These are phyloP conservation scores for Melaleuca quinquenervia DNA, from an alignment of 345 rosid genomes.

Conservation along the genomic window DNA sequence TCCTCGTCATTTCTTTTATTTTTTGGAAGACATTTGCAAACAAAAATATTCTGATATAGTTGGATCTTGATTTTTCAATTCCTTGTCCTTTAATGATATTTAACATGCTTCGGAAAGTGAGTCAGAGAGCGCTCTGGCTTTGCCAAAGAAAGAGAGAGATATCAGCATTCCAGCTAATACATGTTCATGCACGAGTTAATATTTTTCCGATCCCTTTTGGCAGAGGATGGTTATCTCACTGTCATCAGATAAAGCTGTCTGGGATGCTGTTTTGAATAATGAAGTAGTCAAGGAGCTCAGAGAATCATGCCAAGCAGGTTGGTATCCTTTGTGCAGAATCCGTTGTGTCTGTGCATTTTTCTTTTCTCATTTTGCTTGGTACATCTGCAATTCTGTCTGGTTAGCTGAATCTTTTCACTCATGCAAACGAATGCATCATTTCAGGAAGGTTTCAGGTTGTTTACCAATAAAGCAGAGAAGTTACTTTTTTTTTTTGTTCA, in stretches of 20 bases:
- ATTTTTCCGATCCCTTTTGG: neutral
- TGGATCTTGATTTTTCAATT: neutral
- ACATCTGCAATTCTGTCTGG: neutral
- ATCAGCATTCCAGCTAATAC: neutral
- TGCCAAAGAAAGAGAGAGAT: neutral
- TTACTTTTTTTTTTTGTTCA: neutral
- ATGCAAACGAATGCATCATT: neutral
- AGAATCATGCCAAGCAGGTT: slow-evolving; percentile 43
- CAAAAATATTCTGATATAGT: neutral
- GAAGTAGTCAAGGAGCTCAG: slow-evolving; percentile 66
- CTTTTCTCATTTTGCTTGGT: neutral
- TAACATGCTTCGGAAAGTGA: neutral
- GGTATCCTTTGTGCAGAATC: neutral
- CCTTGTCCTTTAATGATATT: neutral
- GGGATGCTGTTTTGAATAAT: slow-evolving; percentile 84
- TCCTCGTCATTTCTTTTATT: neutral
- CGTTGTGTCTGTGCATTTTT: neutral
- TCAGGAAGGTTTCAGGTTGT: neutral
- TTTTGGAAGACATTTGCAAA: neutral
- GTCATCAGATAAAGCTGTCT: slow-evolving; percentile 73
- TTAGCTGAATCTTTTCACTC: neutral
- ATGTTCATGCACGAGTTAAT: neutral
- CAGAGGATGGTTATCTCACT: slow-evolving; percentile 83
- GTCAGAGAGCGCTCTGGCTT: neutral
- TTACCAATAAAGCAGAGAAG: neutral